Conservation (phyloP, 495 filamentous ascomycete species). For the Aspergillus avenaceus region DNA sequence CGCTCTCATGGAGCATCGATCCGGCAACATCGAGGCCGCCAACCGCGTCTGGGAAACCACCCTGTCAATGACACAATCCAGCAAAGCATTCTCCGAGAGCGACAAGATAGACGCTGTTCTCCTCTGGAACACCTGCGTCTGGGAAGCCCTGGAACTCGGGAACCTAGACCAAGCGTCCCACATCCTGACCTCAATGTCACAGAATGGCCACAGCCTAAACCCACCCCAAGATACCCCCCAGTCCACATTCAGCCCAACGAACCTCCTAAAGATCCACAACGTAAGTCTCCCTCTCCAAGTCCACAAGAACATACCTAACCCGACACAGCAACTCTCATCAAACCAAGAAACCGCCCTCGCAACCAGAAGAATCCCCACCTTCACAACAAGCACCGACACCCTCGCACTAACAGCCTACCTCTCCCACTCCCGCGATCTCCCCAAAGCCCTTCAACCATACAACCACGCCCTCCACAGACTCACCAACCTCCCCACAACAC, state of each 20-base stretch:
- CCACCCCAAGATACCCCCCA: constrained; percentile 14
- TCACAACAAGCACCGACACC: constrained; percentile 54
- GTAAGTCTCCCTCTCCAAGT: constrained; percentile 26
- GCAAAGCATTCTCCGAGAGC: constrained; percentile 31
- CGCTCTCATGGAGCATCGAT: constrained; percentile 64
- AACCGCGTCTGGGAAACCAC: constrained; percentile 63
- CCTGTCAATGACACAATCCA: constrained; percentile 43
- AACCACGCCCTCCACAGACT: constrained; percentile 40
- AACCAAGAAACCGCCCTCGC: constrained; percentile 55
- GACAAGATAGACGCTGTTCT: constrained; percentile 43
- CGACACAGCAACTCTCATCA: constrained; percentile 47
- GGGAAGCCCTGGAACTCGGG: constrained; percentile 55
- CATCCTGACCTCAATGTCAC: constrained; percentile 41
- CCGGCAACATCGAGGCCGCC: constrained; percentile 50
- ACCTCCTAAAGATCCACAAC: constrained; percentile 50
- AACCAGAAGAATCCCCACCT: constrained; percentile 34
- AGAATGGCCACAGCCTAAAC: constrained; percentile 23
- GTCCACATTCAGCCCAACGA: constrained; percentile 27
- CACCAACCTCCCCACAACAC: constrained; percentile 23
- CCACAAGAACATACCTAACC: constrained; percentile 13
- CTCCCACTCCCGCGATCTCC: constrained; percentile 27
- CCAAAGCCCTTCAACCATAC: constrained; percentile 46
- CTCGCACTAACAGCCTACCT: constrained; percentile 64
- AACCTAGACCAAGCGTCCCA: constrained; percentile 44
- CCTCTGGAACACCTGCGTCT: constrained; percentile 69